A percentile compares a stretch with the other conserved stretches of the same genome.
These are phyloP conservation scores for Salix dunnii DNA, from an alignment of 345 rosid species.

Conservation along the genomic window DNA sequence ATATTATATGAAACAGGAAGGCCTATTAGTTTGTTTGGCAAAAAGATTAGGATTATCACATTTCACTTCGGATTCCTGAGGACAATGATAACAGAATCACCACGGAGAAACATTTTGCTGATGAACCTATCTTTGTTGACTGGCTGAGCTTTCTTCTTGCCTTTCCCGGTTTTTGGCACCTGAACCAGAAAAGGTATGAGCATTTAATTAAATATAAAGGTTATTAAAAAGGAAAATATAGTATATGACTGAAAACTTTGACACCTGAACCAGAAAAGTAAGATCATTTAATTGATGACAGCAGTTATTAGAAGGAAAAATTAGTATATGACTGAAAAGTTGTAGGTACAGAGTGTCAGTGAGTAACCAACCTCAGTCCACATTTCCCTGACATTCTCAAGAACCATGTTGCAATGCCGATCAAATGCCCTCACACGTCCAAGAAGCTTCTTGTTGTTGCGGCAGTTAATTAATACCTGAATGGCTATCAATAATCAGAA, in stretches of 20 bases:
- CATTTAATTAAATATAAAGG: background rate
- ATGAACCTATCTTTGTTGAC: slow-evolving; percentile 94
- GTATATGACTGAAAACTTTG: slow-evolving; percentile 28
- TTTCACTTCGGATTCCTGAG: slow-evolving; percentile 88
- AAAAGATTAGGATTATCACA: background rate
- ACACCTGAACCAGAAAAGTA: slow-evolving; percentile 41
- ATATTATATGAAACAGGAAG: background rate
- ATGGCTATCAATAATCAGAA: background rate
- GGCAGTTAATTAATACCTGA: slow-evolving; percentile 88
- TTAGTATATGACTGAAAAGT: slow-evolving; percentile 1
- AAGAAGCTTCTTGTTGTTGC: slow-evolving; percentile 79
- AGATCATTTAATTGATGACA: too few relatives aligned
- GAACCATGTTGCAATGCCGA: slow-evolving; percentile 98
- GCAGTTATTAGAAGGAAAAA: background rate
- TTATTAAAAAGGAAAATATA: background rate
- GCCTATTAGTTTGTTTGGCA: background rate
- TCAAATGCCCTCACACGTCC: slow-evolving; percentile 97
- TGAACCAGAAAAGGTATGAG: background rate
- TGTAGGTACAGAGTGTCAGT: slow-evolving; percentile 1
- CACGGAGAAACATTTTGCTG: slow-evolving; percentile 97
- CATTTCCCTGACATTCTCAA: slow-evolving; percentile 98
- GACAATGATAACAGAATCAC: slow-evolving; percentile 95
- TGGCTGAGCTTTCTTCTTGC: slow-evolving; percentile 94
- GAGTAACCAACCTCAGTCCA: slow-evolving; percentile 83
- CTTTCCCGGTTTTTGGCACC: slow-evolving; percentile 96